Base-by-base conservation (phyloP, 805 yeast species). In the Candida anglica region DNA sequence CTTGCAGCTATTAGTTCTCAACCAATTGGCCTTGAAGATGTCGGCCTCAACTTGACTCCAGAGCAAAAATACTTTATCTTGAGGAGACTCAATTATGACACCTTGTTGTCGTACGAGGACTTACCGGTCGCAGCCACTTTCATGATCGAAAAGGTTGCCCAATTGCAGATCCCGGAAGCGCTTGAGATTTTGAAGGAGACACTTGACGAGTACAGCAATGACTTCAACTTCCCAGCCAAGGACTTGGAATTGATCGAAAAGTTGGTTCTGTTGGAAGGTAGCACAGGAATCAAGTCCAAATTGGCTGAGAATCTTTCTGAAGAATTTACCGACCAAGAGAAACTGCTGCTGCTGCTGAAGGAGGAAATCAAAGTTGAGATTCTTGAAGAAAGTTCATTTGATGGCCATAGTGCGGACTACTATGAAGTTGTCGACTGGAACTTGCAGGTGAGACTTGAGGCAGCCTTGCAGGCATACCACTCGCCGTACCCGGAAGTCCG, bases 401-500 rank as follows among this genome's bases (percentile, higher is more conserved):
- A 33, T 5, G 19, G n/a, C 5, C 19, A 16, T 6, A 19, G 16
- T 3, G 7, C 10, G 10, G 26, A 27, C 5, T 17, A 22, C 14
- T 16, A 28, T 23, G 13, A 16, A 8, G 21, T 17, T n/a, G 5
- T 10, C 2, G 54, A 58, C 21, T 60, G 66, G 66, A 39, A 42
- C 7, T 46, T 66, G 13, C 64, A 63, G 27, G 52, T 57, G 23
- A 58, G 55, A 38, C 48, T 65, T 20, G 69, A 70, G 37, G 77
- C 77, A 4, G 66, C 63, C 19, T 47, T 73, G 27, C 58, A 57
- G 14, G 60, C 57, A 13, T 62, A 38, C 42, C 69, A 66, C 48
- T 72, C 80, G 5, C 82, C 83, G 4, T 78, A 77, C 41, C 81
- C 84, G 1, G 86, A 80, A 46, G 80, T 80, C 10, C 57, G 86